phyloP scores from a whole-genome alignment of 2,329 filamentous ascomycete species.

The Colletotrichum sp. region DNA sequence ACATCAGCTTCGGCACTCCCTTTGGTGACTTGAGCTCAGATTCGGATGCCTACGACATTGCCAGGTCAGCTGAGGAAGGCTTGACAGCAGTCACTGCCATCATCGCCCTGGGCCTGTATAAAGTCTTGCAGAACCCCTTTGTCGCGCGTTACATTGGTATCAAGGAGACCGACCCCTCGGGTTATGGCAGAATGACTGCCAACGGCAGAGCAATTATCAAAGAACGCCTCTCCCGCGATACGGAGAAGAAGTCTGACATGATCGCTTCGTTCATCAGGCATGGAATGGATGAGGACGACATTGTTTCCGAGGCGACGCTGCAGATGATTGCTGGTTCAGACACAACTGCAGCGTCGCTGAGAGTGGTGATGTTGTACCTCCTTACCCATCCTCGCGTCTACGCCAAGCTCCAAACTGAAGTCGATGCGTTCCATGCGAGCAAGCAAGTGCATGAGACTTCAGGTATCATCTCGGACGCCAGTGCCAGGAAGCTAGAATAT shows the following conservation, averaged over 20 bases:
- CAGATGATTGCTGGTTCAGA: conserved; percentile 39
- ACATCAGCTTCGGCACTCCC: conserved; percentile 54
- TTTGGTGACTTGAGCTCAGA: conserved; percentile 53
- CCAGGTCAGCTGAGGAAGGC: conserved; percentile 43
- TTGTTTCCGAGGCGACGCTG: conserved; percentile 35
- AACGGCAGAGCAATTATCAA: conserved; percentile 23
- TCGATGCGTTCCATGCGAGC: conserved; percentile 36
- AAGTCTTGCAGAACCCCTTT: conserved; percentile 9
- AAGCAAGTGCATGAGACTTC: conserved; percentile 12
- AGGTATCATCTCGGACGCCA: conserved; percentile 40
- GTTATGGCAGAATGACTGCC: conserved; percentile 21
- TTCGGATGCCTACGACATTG: conserved; percentile 50
- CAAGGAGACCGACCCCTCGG: conserved; percentile 12
- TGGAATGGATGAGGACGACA: conserved; percentile 28
- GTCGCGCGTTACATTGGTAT: conserved; percentile 12
- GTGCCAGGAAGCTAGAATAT: conserved; percentile 55
- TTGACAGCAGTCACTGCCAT: conserved; percentile 22
- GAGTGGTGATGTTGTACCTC: conserved; percentile 55
- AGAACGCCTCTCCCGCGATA: conserved; percentile 3
- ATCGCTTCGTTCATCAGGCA: conserved; percentile 47
- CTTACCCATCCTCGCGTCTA: conserved; percentile 53
- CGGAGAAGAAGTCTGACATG: conserved; percentile 6
- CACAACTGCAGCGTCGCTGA: conserved; percentile 38
- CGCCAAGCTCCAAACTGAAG: conserved; percentile 50
- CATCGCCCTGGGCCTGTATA: conserved; percentile 14